These are phyloP conservation scores for Coleophoma eucalyptorum DNA, from an alignment of 2,329 filamentous ascomycete species.

Conservation along the genomic window DNA sequence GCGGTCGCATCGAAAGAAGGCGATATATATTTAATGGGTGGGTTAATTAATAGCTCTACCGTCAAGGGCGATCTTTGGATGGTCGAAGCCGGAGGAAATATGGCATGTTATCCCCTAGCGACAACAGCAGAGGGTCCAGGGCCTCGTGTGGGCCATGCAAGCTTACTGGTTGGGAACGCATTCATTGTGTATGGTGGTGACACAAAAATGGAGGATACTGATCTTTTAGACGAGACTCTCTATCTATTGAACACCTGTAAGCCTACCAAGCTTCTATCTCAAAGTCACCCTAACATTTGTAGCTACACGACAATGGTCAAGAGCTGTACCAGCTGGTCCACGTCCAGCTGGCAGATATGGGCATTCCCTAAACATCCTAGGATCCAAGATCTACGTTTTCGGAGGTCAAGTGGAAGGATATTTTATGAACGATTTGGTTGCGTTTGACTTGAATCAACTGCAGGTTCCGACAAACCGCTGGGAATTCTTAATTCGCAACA, in stretches of 20 bases:
- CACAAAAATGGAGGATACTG: slow-evolving; percentile 92
- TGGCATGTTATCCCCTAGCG: slow-evolving; percentile 87
- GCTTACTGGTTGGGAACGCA: slow-evolving; percentile 92
- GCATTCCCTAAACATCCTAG: slow-evolving; percentile 92
- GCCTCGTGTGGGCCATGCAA: slow-evolving; percentile 89
- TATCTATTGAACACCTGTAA: slow-evolving; percentile 97
- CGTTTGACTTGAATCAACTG: slow-evolving; percentile 92
- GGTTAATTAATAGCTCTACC: slow-evolving; percentile 88
- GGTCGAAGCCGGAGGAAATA: slow-evolving; percentile 83
- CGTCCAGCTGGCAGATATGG: slow-evolving; percentile 90
- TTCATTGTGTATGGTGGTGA: slow-evolving; percentile 99
- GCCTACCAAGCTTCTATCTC: slow-evolving; percentile 31
- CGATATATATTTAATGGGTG: slow-evolving; percentile 96
- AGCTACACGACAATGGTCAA: slow-evolving; percentile 98
- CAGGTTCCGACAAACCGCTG: slow-evolving; percentile 89
- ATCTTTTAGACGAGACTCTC: slow-evolving; percentile 88
- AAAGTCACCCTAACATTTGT: slow-evolving; percentile 12
- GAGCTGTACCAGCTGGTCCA: slow-evolving; percentile 81
- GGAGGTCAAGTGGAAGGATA: slow-evolving; percentile 95
- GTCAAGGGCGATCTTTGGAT: slow-evolving; percentile 98
- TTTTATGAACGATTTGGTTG: slow-evolving; percentile 96
- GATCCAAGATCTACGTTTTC: slow-evolving; percentile 96
- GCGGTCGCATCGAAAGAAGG: slow-evolving; percentile 91
- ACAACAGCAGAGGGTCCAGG: slow-evolving; percentile 93
- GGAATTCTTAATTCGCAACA: slow-evolving; percentile 85